A percentile compares a stretch with the other conserved stretches of the same genome.
phyloP scores from a whole-genome alignment of 2,329 filamentous ascomycete species.

The Sordariomycetes sp. region DNA sequence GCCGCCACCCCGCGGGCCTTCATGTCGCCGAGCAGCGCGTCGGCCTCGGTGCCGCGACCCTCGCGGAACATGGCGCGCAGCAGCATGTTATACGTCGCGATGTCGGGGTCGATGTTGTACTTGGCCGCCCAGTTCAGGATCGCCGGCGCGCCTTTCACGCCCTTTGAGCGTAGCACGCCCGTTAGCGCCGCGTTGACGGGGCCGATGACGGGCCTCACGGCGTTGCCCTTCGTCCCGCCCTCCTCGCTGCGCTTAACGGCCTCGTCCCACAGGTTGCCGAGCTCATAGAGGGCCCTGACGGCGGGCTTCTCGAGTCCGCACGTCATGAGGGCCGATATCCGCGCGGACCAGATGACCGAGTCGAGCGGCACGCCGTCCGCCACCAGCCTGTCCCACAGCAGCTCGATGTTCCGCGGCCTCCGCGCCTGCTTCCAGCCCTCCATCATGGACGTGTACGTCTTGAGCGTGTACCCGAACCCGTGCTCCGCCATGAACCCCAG shows the following conservation, averaged over 20 bases:
- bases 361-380: constrained; percentile 47
- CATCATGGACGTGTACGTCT: constrained; percentile 63
- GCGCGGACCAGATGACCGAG: constrained; percentile 52
- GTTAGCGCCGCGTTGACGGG: constrained; percentile 58
- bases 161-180: constrained; percentile 39
- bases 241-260: constrained; percentile 17
- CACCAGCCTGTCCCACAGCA: constrained; percentile 54
- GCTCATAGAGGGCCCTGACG: constrained; percentile 51
- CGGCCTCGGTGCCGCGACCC: constrained; percentile 31
- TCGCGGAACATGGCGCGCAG: constrained; percentile 43
- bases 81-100: constrained; percentile 56
- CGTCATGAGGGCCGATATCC: constrained; percentile 52
- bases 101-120: constrained; percentile 40
- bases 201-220: constrained; percentile 45
- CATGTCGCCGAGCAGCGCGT: constrained; percentile 46
- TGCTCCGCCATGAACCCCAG: constrained; percentile 28
- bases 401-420: constrained; percentile 46
- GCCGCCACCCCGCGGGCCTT: constrained; percentile 35
- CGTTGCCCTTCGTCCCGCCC: constrained; percentile 8
- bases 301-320: constrained; percentile 38
- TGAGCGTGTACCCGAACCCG: constrained; percentile 43
- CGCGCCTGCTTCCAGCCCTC: constrained; percentile 50
- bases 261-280: constrained; percentile 46
- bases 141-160: constrained; percentile 32
- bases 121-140: constrained; percentile 46